Base-by-base conservation (phyloP, 345 rosid species). In the Clarkia xantiana region DNA sequence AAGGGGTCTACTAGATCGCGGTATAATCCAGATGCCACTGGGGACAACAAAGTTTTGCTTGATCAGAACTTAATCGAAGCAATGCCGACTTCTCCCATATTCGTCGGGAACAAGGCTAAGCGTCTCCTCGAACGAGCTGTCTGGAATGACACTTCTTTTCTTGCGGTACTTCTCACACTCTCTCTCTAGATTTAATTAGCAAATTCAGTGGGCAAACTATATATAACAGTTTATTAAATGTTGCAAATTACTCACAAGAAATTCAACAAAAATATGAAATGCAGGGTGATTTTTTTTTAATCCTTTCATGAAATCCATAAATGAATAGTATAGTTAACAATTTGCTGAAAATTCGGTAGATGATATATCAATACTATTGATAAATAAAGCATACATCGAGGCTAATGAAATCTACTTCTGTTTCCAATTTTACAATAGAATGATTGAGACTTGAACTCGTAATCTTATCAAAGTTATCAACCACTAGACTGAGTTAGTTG, bases 1-100 rank as follows among this genome's bases (percentile, higher is more conserved):
- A 93, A 93, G 72, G 99, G 99, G 54, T 93, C 97, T 48, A 61
- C 95, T 41, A 70, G 96, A 15, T 86, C 96, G 10, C 82, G 96
- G 18, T 93, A 93, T 65, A 87, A 87, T 59, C 71, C 96, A 13
- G 94, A 87, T 72, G 69, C 86, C 19, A 78, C 76, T 54, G 96
- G 99, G 43, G 78, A 74, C 78, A 84, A 91, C 80, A 82, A 75
- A 65, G 99, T 93, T 60, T 74, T 93, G 54, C 66, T 93, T 50
- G 99, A 93, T 73, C 96, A 93, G 68, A 93, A 93, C 70, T 74
- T 93, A 75, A 84, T 93, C 55, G 99, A 93, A 70, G 81, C 90
- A 41, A 93, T 93, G 99, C 88, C 88, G 51, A 93, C 95, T 58
- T 80, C 79, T 58, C 99, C 96, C 25, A 87, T 93, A 57, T 93